Evolutionary conservation across 495 filamentous ascomycete genomes (phyloP), one percentile per base, ranked within the genome.

Genomic region (Hyaloscypha finlandica): DNA sequence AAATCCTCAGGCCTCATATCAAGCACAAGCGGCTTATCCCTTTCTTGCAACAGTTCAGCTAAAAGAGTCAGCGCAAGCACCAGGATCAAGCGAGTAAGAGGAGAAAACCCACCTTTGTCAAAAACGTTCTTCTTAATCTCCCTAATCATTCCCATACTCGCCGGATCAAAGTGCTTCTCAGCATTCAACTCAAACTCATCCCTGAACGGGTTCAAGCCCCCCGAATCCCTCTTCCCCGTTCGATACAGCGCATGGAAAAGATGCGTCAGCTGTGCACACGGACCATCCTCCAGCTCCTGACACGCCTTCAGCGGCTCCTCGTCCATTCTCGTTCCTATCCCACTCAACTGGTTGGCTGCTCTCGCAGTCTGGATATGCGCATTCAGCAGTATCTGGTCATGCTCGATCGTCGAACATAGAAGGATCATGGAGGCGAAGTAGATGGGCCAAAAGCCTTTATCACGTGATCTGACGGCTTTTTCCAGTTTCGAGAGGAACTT

Each of bases 221-320:
- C 67, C 3, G n/a, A 62, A 25, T 61, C 63, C 9, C n/a, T 35
- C 51, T 69, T 64, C 14, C 32, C 22, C 3, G 67, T 69, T n/a
- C 67, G 62, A 57, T 61, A 69, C 20, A 69, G 19, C 12, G 62
- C 33, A 37, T 69, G 67, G 62, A 69, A 69, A 12, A 69, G 25
- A 48, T 65, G 58, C 14, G 67, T 62, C 20, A 69, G 33, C 30
- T 65, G 61, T 5, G 52, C 29, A 32, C 59, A 65, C 8, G 58
- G 55, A 4, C 55, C 39, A 5, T 65, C 35, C 11, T 65, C 62
- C 30, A 65, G 9, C 3, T 8, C n/a, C 16, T 57, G 45, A 30
- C 63, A 58, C 4, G 58, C 32, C 6, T 61, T 45, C 25, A 48
- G 32, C 11, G 62, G 62, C 29, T 65, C 61, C 11, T 20, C 25